A percentile compares a stretch with the other conserved stretches of the same genome.
Conservation (phyloP, 345 rosid species). For the Syzygium grande region DNA sequence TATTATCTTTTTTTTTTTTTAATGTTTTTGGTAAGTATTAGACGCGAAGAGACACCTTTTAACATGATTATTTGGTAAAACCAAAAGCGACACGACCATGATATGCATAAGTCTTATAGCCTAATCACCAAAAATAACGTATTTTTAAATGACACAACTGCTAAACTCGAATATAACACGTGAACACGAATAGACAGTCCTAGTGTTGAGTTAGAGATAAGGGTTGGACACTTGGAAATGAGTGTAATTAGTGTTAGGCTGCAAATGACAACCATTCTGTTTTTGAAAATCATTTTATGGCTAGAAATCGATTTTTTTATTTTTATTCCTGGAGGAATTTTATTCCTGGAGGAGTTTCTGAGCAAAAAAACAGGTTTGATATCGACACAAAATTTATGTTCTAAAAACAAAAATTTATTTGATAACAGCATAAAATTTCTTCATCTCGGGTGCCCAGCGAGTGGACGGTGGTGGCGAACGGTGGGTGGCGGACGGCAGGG, state of each 20-base stretch:
- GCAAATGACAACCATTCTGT: background rate
- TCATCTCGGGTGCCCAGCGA: no score
- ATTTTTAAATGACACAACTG: background rate
- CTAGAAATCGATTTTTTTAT: no score
- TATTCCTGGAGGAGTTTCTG: no score
- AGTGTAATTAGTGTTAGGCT: rapidly evolving
- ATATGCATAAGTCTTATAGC: background rate
- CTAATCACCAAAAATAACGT: background rate
- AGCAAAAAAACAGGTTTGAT: no score
- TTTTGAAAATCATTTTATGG: no score
- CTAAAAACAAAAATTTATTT: no score
- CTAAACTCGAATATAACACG: rapidly evolving
- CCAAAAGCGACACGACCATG: background rate
- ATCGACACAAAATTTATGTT: no score
- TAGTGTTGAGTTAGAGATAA: background rate
- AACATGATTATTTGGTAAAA: background rate
- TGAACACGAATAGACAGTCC: rapidly evolving
- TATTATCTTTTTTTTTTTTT: background rate
- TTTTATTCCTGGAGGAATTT: no score
- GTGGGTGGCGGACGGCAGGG: no score
- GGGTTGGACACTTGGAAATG: background rate
- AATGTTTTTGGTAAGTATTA: background rate
- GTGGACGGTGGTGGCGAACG: no score
- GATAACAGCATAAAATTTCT: no score
- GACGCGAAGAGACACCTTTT: background rate